Percentiles rank a stretch among this genome's conserved stretches.
These are phyloP conservation scores for Penicillium angulare DNA, from an alignment of 495 filamentous ascomycete genomes.

Conservation along the genomic window DNA sequence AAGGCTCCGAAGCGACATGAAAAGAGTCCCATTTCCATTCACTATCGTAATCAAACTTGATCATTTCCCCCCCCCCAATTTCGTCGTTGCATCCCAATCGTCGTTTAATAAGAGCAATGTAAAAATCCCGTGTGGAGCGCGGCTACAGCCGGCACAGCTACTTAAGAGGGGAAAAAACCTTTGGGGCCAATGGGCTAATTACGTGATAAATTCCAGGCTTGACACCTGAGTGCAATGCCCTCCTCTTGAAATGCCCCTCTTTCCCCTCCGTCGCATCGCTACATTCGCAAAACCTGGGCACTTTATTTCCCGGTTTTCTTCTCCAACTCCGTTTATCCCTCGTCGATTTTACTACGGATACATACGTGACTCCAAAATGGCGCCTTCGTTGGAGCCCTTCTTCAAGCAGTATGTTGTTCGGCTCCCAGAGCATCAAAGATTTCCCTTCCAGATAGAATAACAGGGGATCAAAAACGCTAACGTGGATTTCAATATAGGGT, in stretches of 20 bases:
- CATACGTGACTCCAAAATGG: constrained; percentile 64
- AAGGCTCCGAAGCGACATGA: no score
- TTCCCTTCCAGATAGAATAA: not conserved
- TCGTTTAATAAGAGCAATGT: no score
- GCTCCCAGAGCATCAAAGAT: not conserved
- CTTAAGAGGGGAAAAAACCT: no score
- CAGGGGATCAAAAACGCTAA: not conserved
- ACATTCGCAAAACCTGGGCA: constrained; percentile 25
- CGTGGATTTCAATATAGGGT: constrained; percentile 50
- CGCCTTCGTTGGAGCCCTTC: constrained; percentile 76
- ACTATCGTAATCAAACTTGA: no score
- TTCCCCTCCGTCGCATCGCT: constrained; percentile 36
- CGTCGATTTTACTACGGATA: constrained; percentile 44
- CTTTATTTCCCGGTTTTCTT: constrained; percentile 22
- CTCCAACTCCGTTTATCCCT: constrained; percentile 9
- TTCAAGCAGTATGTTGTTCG: constrained; percentile 67
- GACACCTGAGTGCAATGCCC: constrained; percentile 10
- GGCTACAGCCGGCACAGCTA: constrained; percentile 18
- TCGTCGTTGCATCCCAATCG: no score
- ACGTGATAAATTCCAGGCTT: constrained; percentile 31
- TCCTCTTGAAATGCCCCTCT: constrained; percentile 39
- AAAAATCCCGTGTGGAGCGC: no score
- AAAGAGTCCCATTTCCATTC: no score
- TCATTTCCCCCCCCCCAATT: no score
- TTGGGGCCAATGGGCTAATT: constrained; percentile 17